Conservation (phyloP, 495 filamentous ascomycete species). For the Lepraria neglecta region DNA sequence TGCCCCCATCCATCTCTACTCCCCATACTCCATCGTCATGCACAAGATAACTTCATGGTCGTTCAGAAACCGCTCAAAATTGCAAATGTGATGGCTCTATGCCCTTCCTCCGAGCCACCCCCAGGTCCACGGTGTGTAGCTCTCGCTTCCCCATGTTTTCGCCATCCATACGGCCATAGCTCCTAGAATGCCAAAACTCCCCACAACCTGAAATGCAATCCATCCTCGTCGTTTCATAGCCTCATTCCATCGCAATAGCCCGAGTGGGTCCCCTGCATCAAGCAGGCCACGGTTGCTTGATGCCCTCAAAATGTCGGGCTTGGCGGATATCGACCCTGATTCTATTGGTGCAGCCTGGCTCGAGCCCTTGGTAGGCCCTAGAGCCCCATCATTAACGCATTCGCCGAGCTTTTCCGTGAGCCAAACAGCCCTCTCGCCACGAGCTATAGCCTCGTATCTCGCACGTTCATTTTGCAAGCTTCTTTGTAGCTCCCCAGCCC, state of each 20-base stretch:
- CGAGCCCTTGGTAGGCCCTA: constrained; percentile 47
- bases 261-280: constrained; percentile 65
- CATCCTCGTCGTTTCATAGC: constrained; percentile 60
- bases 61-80: too few relatives aligned
- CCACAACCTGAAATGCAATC: constrained; percentile 70
- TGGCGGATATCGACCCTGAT: background rate
- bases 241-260: constrained; percentile 63
- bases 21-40: constrained; percentile 13
- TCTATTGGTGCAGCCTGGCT: constrained; percentile 29
- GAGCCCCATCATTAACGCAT: constrained; percentile 64
- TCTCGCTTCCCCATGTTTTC: constrained; percentile 36
- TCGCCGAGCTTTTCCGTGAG: constrained; percentile 69
- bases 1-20: constrained; percentile 3
- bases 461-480: constrained; percentile 75
- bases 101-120: constrained; percentile 12
- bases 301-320: background rate
- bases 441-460: constrained; percentile 63
- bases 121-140: constrained; percentile 10
- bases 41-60: background rate
- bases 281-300: constrained; percentile 29
- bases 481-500: constrained; percentile 83
- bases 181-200: constrained; percentile 65
- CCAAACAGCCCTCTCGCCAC: constrained; percentile 71
- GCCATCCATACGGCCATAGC: constrained; percentile 63
- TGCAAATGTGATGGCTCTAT: background rate